A percentile compares a stretch with the other conserved stretches of the same genome.
These are phyloP conservation scores for Medicago ruthenica DNA, from an alignment of 306 rosid species.

Conservation along the genomic window DNA sequence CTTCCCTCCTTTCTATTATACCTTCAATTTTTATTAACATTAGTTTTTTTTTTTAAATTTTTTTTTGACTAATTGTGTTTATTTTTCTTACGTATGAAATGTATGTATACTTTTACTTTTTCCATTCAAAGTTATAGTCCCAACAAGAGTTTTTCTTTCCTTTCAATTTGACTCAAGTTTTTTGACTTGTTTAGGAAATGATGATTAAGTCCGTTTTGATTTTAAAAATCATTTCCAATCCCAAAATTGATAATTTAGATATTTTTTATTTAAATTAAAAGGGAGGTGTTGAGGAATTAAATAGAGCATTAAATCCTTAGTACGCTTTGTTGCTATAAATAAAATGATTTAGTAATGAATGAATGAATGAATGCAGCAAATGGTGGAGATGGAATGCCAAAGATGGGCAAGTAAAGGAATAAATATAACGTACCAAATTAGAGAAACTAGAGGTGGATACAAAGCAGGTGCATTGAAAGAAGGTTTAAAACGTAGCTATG, in stretches of 20 bases:
- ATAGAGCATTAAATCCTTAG: neutral
- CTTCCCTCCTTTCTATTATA: no score
- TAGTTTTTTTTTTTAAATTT: no score
- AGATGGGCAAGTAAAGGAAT: conserved; percentile 98
- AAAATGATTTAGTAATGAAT: neutral
- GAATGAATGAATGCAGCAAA: conserved; percentile 57
- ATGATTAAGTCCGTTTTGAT: no score
- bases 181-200: neutral
- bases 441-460: conserved; percentile 84
- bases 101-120: no score
- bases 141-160: no score
- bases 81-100: neutral
- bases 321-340: neutral
- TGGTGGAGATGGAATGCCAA: conserved; percentile 93
- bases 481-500: conserved; percentile 88
- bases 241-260: neutral
- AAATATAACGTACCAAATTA: conserved; percentile 83
- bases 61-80: no score
- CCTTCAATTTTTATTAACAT: no score
- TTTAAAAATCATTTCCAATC: no score
- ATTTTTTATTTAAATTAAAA: neutral
- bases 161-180: no score
- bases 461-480: conserved; percentile 97
- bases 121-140: neutral
- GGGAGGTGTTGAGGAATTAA: neutral